Evolutionary conservation across 2,329 filamentous ascomycete species (phyloP).

Genomic region (Pestalotiopsis sp.): DNA sequence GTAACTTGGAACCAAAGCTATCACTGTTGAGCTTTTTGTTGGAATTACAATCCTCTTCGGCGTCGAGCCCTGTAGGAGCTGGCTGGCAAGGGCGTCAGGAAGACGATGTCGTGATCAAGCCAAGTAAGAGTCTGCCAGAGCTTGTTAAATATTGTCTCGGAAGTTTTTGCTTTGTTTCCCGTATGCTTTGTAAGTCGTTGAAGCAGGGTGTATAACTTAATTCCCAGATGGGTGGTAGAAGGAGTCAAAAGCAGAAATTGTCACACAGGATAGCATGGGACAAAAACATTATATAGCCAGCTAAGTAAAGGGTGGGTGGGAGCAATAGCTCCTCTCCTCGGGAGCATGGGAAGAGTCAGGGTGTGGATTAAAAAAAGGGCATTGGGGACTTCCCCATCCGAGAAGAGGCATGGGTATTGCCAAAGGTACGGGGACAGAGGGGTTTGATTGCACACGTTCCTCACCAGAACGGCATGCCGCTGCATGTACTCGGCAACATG

Average conservation of each 20-base stretch:
- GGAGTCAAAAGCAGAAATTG: background rate
- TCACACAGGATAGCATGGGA: background rate
- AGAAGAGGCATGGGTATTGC: background rate
- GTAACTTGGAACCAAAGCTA: no score
- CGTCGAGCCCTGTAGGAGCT: no score
- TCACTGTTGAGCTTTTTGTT: no score
- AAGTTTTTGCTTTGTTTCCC: background rate
- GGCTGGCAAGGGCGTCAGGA: no score
- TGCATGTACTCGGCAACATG: constrained; percentile 10
- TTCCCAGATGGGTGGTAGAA: background rate
- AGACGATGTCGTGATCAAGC: background rate
- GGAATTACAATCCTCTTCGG: no score
- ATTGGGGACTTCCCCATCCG: constrained; percentile 6
- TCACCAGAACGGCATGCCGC: constrained; percentile 7
- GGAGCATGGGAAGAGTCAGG: background rate
- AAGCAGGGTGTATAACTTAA: background rate
- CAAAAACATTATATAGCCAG: constrained; percentile 11
- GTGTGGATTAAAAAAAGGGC: background rate
- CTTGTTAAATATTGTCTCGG: background rate
- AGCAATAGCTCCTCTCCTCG: background rate
- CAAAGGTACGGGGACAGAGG: constrained; percentile 8
- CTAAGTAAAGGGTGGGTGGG: background rate
- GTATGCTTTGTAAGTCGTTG: background rate
- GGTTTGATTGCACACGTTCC: background rate
- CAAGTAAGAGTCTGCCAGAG: background rate